phyloP scores from a whole-genome alignment of 768 basidiomycete species.

The Zangia roseola region DNA sequence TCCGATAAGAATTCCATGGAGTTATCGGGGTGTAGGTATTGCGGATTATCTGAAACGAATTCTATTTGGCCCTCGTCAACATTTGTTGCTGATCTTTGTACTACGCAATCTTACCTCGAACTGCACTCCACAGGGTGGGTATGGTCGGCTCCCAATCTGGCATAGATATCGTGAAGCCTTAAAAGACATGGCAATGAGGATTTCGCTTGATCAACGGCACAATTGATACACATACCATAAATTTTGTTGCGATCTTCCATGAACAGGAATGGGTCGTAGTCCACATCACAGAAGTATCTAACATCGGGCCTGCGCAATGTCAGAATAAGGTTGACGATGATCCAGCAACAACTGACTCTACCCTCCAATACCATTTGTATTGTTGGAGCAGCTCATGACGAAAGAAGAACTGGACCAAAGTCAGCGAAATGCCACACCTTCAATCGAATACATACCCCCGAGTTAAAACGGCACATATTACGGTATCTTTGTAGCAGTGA shows the following conservation, averaged over 20 bases:
- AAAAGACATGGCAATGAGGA: neutral
- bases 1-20: conserved; percentile 64
- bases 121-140: conserved; percentile 58
- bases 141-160: conserved; percentile 67
- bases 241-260: conserved; percentile 54
- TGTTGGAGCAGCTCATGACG: conserved; percentile 49
- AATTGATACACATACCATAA: conserved; percentile 40
- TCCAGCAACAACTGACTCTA: conserved; percentile 42
- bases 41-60: conserved; percentile 52
- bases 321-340: neutral
- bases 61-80: conserved; percentile 43
- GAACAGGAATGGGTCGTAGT: conserved; percentile 50
- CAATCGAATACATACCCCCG: conserved; percentile 45
- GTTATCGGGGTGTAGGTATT: conserved; percentile 56
- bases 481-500: conserved; percentile 43
- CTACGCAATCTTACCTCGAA: conserved; percentile 45
- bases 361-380: conserved; percentile 63
- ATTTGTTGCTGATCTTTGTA: conserved; percentile 33
- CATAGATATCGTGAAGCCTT: conserved; percentile 63
- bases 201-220: neutral
- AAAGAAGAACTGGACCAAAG: conserved; percentile 49
- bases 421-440: conserved; percentile 2
- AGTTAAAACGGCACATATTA: conserved; percentile 80
- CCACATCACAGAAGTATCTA: conserved; percentile 55
- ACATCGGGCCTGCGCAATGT: conserved; percentile 40